These are phyloP conservation scores for Steccherinum ochraceum DNA, from an alignment of 768 basidiomycete species.

Conservation along the genomic window DNA sequence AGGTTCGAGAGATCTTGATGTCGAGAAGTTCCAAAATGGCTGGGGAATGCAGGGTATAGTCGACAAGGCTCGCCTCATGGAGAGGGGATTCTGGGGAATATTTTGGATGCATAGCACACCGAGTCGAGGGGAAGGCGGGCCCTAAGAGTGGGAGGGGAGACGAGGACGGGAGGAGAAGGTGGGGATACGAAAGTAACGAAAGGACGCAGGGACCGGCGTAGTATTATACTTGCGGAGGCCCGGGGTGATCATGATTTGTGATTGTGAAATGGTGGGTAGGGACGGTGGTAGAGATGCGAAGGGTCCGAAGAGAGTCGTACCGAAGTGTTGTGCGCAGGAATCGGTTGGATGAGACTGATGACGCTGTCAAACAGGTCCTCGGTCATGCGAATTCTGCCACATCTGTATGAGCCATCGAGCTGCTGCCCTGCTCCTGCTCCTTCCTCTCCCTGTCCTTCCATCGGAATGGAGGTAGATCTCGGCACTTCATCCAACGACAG, in stretches of 20 bases:
- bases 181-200: too few relatives aligned
- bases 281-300: neutral
- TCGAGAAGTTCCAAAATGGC: conserved; percentile 1
- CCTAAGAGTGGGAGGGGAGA: neutral
- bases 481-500: too few relatives aligned
- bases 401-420: neutral
- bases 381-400: too few relatives aligned
- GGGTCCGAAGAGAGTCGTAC: neutral
- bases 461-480: too few relatives aligned
- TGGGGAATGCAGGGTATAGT: neutral
- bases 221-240: neutral
- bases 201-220: neutral
- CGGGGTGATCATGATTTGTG: neutral
- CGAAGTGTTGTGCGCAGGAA: neutral
- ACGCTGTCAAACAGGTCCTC: neutral
- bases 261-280: too few relatives aligned
- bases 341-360: neutral
- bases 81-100: neutral
- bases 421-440: neutral
- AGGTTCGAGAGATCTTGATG: neutral
- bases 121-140: neutral
- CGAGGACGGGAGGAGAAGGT: neutral
- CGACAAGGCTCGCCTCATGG: neutral
- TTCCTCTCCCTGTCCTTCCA: neutral
- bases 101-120: neutral